These are phyloP conservation scores for Suillus clintonianus DNA, from an alignment of 768 basidiomycete genomes.

Conservation along the genomic window DNA sequence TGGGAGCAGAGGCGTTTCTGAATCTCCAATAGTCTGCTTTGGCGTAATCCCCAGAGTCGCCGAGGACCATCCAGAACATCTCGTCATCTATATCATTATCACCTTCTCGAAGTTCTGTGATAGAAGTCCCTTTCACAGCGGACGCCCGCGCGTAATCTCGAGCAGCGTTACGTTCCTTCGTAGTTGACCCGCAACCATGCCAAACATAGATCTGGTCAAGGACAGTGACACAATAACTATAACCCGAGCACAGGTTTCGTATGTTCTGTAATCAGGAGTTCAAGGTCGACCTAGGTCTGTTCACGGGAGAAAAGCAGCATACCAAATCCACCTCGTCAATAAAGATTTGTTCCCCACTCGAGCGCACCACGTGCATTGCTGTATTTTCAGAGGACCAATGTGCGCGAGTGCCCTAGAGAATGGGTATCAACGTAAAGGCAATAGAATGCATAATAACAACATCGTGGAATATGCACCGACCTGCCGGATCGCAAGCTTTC, in stretches of 20 bases:
- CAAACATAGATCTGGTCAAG: constrained; percentile 76
- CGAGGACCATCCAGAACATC: constrained; percentile 86
- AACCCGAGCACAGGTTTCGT: constrained; percentile 80
- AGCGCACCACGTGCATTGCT: constrained; percentile 75
- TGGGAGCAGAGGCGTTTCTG: constrained; percentile 44
- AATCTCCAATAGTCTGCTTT: constrained; percentile 85
- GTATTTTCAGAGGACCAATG: constrained; percentile 84
- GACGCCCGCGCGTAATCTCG: constrained; percentile 58
- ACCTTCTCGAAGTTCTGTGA: constrained; percentile 66
- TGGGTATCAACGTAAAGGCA: constrained; percentile 9
- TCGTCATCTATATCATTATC: constrained; percentile 64
- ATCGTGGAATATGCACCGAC: constrained; percentile 35
- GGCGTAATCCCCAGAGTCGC: constrained; percentile 67
- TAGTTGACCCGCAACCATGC: constrained; percentile 72
- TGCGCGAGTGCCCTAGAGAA: constrained; percentile 59
- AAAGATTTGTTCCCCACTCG: constrained; percentile 46
- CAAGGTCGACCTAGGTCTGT: constrained; percentile 6
- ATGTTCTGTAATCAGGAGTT: constrained; percentile 42
- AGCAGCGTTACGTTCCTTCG: constrained; percentile 62
- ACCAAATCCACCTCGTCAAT: constrained; percentile 80
- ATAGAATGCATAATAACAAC: neutral
- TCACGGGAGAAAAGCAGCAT: constrained; percentile 13
- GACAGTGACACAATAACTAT: constrained; percentile 75
- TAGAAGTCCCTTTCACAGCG: constrained; percentile 34
- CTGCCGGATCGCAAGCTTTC: constrained; percentile 73